Conservation (phyloP, 1,284 basidiomycete genomes). For the Cryptococcus sp. region DNA sequence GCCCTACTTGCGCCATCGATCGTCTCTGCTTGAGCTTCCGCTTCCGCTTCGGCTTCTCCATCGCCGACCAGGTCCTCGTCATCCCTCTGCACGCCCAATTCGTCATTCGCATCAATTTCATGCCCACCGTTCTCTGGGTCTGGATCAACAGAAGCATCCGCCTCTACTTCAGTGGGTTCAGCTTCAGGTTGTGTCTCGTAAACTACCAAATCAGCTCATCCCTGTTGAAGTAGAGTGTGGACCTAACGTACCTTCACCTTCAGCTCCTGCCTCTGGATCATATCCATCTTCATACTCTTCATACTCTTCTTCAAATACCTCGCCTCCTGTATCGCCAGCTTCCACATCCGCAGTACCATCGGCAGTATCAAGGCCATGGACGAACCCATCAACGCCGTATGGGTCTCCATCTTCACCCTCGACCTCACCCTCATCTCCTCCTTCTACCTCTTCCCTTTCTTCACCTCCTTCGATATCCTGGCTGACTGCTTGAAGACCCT, state of each 20-base stretch:
- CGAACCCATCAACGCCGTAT: background rate
- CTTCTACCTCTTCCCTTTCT: constrained; percentile 10
- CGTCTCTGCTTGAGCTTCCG: no score
- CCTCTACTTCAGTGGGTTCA: background rate
- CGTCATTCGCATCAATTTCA: background rate
- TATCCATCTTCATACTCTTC: constrained; percentile 4
- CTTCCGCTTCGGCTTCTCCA: background rate
- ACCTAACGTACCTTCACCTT: background rate
- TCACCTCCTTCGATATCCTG: constrained; percentile 1
- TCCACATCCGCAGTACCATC: constrained; percentile 1
- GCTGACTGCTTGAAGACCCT: background rate
- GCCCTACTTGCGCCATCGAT: no score
- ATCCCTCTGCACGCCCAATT: background rate
- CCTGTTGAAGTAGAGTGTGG: background rate
- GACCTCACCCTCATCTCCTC: constrained; percentile 1
- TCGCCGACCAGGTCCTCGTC: constrained; percentile 7
- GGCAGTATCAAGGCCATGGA: background rate
- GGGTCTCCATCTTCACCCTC: background rate
- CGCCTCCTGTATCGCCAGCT: background rate
- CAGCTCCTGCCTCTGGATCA: background rate
- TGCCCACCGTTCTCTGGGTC: background rate
- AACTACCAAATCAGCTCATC: background rate
- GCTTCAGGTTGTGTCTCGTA: background rate
- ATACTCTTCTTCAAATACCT: constrained; percentile 1
- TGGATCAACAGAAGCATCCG: background rate